Evolutionary conservation across 768 basidiomycete species (phyloP).

Genomic region (Xanthoconium purpureum): DNA sequence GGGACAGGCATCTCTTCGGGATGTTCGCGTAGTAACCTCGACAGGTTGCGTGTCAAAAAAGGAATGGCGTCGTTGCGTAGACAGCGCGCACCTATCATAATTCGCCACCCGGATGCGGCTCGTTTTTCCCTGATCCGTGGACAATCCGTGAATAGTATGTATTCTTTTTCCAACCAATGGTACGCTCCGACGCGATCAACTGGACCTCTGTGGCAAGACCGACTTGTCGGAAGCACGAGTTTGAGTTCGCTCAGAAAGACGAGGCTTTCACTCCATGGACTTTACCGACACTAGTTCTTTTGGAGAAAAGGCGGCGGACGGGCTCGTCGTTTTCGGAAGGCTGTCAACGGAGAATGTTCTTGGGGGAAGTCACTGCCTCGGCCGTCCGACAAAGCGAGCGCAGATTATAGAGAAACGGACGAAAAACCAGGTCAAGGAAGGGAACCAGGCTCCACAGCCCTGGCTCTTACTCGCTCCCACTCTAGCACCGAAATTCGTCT

Average conservation of each 20-base stretch:
- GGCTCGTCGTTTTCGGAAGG: conserved; percentile 8
- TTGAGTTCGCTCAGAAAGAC: conserved; percentile 6
- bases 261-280: conserved; percentile 1
- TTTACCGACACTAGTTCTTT: conserved; percentile 5
- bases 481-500: conserved; percentile 17
- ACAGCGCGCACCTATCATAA: conserved; percentile 4
- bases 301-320: conserved; percentile 19
- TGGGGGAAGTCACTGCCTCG: conserved; percentile 13
- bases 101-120: conserved; percentile 7
- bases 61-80: background rate
- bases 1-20: conserved; percentile 1
- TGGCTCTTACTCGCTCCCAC: conserved; percentile 5
- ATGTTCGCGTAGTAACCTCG: conserved; percentile 5
- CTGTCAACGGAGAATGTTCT: conserved; percentile 4
- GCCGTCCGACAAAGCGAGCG: background rate
- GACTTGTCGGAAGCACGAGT: background rate
- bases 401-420: conserved; percentile 1
- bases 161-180: conserved; percentile 11
- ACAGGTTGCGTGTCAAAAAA: background rate
- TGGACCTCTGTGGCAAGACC: conserved; percentile 2
- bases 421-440: conserved; percentile 1
- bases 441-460: conserved; percentile 1
- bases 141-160: background rate
- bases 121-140: conserved; percentile 24
- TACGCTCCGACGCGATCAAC: conserved; percentile 13